Conservation (phyloP, 257 asterid genomes). For the Craterostigma plantagineum region DNA sequence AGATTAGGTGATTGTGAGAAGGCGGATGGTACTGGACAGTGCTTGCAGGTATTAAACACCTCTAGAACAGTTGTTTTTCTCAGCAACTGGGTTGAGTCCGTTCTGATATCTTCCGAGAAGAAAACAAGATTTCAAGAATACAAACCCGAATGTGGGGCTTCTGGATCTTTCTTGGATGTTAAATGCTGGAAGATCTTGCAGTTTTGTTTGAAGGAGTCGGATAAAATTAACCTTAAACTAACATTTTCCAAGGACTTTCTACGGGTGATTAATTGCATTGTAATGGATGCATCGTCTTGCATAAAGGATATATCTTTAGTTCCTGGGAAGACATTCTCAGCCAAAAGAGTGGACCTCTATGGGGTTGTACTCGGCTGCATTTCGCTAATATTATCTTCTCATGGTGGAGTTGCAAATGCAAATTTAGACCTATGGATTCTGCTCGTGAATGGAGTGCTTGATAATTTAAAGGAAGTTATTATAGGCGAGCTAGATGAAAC, state of each 20-base stretch:
- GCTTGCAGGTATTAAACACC: constrained; percentile 34
- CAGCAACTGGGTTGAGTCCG: constrained; percentile 54
- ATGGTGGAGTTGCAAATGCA: constrained; percentile 57
- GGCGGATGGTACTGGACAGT: constrained; percentile 13
- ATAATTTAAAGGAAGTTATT: constrained; percentile 26
- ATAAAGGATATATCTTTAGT: constrained; percentile 9
- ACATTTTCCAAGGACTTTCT: constrained; percentile 45
- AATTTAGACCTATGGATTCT: constrained; percentile 56
- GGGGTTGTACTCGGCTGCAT: constrained; percentile 37
- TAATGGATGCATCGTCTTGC: constrained; percentile 23
- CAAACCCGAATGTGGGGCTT: constrained; percentile 14
- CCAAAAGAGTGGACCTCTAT: constrained; percentile 23
- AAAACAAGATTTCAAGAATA: constrained; percentile 21
- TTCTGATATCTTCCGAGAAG: constrained; percentile 49
- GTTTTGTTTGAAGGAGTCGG: constrained; percentile 69
- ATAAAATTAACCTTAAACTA: constrained; percentile 27
- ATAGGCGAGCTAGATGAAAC: constrained; percentile 23
- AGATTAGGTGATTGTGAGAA: constrained; percentile 18
- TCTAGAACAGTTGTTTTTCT: constrained; percentile 44
- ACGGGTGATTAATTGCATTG: constrained; percentile 37
- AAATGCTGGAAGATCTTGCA: constrained; percentile 64
- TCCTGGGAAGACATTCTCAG: constrained; percentile 14
- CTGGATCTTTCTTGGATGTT: constrained; percentile 34
- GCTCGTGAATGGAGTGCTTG: constrained; percentile 29
- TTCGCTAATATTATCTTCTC: constrained; percentile 45